Evolutionary conservation across 768 basidiomycete genomes (phyloP).

Genomic region (Coprinopsis marcescibilis): DNA sequence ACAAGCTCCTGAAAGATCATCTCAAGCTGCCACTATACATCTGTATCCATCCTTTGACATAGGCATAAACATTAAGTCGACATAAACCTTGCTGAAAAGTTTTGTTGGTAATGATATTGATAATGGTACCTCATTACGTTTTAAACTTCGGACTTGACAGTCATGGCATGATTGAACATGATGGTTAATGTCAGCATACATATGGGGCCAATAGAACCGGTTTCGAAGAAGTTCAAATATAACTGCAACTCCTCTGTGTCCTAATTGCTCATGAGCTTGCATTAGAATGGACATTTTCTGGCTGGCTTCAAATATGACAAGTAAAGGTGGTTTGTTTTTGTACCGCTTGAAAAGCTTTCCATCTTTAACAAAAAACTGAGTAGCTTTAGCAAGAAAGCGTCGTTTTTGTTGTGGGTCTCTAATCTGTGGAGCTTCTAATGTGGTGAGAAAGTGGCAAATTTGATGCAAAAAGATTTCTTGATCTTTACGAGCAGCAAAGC

Average conservation of each 20-base stretch:
- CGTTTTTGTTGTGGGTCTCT: too few relatives aligned
- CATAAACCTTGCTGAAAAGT: constrained; percentile 26
- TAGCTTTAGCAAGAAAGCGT: too few relatives aligned
- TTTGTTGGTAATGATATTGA: constrained; percentile 17
- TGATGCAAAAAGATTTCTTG: too few relatives aligned
- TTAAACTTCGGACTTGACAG: constrained; percentile 26
- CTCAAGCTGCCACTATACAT: constrained; percentile 25
- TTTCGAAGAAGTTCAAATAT: constrained; percentile 14
- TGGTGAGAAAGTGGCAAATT: too few relatives aligned
- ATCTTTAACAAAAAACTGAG: too few relatives aligned
- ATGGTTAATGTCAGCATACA: constrained; percentile 24
- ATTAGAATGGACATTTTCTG: constrained; percentile 16
- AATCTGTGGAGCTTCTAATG: too few relatives aligned
- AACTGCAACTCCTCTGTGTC: constrained; percentile 22
- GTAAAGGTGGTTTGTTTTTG: constrained; percentile 14
- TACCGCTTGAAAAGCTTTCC: constrained; percentile 21
- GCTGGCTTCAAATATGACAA: constrained; percentile 14
- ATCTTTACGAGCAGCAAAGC: too few relatives aligned
- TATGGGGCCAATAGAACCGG: constrained; percentile 25
- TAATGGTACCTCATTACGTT: constrained; percentile 21
- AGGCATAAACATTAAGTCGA: constrained; percentile 35
- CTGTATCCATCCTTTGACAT: constrained; percentile 14
- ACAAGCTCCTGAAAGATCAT: constrained; percentile 16
- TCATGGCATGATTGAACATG: constrained; percentile 30
- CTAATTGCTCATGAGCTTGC: constrained; percentile 20